Evolutionary conservation across 257 asterid species (phyloP), one percentile per base, ranked within the genome.

Genomic region (Verbena officinalis): DNA sequence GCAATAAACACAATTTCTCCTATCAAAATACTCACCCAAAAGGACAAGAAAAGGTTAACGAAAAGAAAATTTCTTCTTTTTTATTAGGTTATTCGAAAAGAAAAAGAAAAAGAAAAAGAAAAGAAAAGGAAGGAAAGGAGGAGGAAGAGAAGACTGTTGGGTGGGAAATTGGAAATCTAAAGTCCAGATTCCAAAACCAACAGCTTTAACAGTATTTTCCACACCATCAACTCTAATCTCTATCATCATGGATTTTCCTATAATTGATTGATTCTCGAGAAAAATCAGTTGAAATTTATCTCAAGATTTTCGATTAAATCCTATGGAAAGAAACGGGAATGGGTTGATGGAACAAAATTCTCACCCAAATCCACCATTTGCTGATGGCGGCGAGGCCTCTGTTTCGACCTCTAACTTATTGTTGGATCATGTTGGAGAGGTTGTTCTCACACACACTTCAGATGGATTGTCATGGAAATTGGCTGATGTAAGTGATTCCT

Each of bases 391-490:
- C 40, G 56, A 64, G 75, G 77, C 71, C 60, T 70, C 83, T 30
- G 62, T 77, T 70, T 79, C 77, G 53, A 73, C 80, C 79, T 80
- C 90, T 50, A 84, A 48, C 45, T 55, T 87, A 67, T 81, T 85
- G 71, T 64, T 93, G 71, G 93, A 84, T 70, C 67, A 67, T 70
- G 69, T 81, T 42, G 97, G 96, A n/a, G 87, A 83, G 77, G 87
- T 90, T 66, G 77, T 82, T 80, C 82, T 93, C 44, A 75, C 91
- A 45, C 81, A 36, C 31, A 65, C 81, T 70, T 70, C 86, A 13
- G 78, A 82, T 59, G 83, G 81, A 14, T 67, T 93, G 78, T 84
- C 87, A 20, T 93, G 97, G 96, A 77, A 80, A 76, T 74, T 75
- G 55, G 57, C 68, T 60, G 86, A 75, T 65, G 98, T 87, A 63